phyloP scores from a whole-genome alignment of 257 asterid species.

The Forsythia viridissima region DNA sequence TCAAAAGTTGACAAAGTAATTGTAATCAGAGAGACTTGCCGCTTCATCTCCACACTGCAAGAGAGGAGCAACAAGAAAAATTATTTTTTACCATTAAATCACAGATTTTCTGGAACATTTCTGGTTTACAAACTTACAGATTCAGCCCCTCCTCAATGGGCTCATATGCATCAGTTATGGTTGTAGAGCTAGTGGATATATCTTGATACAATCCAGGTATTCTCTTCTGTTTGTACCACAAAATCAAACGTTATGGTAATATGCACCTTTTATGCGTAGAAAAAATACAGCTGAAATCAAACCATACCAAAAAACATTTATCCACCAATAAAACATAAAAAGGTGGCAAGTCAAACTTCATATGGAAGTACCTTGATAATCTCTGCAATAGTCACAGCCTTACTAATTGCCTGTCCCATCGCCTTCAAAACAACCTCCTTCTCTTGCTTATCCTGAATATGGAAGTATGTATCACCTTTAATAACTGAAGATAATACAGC shows the following conservation, averaged over 20 bases:
- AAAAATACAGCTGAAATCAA: not conserved
- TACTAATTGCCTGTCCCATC: conserved; percentile 67
- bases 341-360: not conserved
- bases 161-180: conserved; percentile 59
- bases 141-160: conserved; percentile 63
- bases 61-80: conserved; percentile 12
- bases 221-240: conserved; percentile 40
- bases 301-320: not conserved
- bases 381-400: conserved; percentile 61
- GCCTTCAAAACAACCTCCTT: conserved; percentile 54
- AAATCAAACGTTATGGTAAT: not conserved
- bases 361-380: conserved; percentile 47
- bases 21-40: conserved; percentile 56
- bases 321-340: not conserved
- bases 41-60: conserved; percentile 64
- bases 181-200: conserved; percentile 53
- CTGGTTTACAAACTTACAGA: conserved; percentile 37
- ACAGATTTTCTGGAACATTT: not conserved
- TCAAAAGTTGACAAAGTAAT: conserved; percentile 50
- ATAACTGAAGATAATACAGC: not conserved
- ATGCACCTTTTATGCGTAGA: not conserved
- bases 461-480: not conserved
- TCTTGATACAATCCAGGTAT: conserved; percentile 52
- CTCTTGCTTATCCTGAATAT: conserved; percentile 46
- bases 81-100: conserved; percentile 1